Evolutionary conservation across 2,329 filamentous ascomycete genomes (phyloP), one percentile per base, ranked within the genome.

Genomic region (Keithomyces neogunnii): DNA sequence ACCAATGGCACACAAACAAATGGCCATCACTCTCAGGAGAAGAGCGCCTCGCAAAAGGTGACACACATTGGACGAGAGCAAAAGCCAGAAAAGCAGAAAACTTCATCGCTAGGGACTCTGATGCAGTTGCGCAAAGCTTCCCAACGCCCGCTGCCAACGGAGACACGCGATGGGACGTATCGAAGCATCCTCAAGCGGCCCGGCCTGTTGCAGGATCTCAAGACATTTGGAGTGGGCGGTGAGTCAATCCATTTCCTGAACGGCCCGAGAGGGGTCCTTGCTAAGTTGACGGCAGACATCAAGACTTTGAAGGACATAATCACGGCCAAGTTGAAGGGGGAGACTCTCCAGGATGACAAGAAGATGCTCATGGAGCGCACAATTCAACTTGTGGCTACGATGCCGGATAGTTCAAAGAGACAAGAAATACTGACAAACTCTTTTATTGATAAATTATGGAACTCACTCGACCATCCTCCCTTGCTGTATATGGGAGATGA

Each of bases 351-450:
- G 4, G 84, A 92, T 59, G 88, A 92, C 70, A 87, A 86, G 69
- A 86, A 83, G 2, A 86, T 88, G 74, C 72, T 89, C 44, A 88
- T 89, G 81, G 86, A 89, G 65, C 74, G 80, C 6, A 75, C 85
- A 4, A 88, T 89, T 54, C 79, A 84, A 70, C 73, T 89, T 13
- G 84, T 88, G 4, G 76, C 83, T 10, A 78, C 77, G 33, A 71
- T 89, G 35, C 84, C 84, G 1, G 68, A 76, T 47, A 72, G 77
- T 50, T 89, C 85, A 1, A 78, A 78, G 58, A 74, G 77, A 30
- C 75, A 85, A 8, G 71, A 76, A 42, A 69, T 82, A 48, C 70
- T 90, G 46, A 89, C 86, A 7, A 82, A 85, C 59, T 66, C 69
- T 45, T 86, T 91, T 59, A 74, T 91, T 48, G 76, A 80, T 48